Evolutionary conservation across 441 rosid species (phyloP).

Genomic region (Arabidopsis hybrid): DNA sequence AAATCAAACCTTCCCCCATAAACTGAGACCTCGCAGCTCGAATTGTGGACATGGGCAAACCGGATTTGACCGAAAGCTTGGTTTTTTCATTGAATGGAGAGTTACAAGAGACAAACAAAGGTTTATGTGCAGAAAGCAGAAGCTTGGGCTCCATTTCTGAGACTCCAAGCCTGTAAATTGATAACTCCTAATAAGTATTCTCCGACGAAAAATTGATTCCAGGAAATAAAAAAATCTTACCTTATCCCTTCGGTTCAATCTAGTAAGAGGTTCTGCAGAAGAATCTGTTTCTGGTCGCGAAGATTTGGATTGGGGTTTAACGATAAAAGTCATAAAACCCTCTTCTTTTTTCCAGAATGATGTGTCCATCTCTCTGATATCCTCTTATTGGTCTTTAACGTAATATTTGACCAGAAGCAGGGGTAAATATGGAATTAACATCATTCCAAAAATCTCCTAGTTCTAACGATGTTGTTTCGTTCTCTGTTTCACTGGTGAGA

Average conservation of each 20-base stretch:
- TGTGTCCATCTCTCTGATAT: slow-evolving; percentile 26
- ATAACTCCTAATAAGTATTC: background rate
- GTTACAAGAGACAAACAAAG: slow-evolving; percentile 59
- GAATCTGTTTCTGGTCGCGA: background rate
- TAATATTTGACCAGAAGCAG: slow-evolving; percentile 17
- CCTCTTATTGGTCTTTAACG: slow-evolving; percentile 23
- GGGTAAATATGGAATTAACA: slow-evolving; percentile 27
- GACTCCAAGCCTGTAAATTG: slow-evolving; percentile 38
- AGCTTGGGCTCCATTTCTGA: slow-evolving; percentile 63
- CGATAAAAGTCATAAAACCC: slow-evolving; percentile 42
- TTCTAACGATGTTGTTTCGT: slow-evolving; percentile 26
- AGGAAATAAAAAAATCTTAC: slow-evolving; percentile 16
- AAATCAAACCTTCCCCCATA: slow-evolving; percentile 63
- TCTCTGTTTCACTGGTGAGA: background rate
- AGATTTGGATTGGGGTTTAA: slow-evolving; percentile 41
- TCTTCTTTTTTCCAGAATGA: slow-evolving; percentile 1
- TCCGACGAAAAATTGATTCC: background rate
- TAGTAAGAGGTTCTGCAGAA: slow-evolving; percentile 7
- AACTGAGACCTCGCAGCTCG: slow-evolving; percentile 62
- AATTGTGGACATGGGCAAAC: slow-evolving; percentile 43
- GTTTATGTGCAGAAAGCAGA: slow-evolving; percentile 55
- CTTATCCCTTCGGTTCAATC: slow-evolving; percentile 22
- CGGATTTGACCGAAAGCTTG: slow-evolving; percentile 51
- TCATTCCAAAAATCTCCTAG: background rate
- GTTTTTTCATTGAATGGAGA: slow-evolving; percentile 57